Evolutionary conservation across 495 filamentous ascomycete genomes (phyloP), one percentile per base, ranked within the genome.

Genomic region (Ramalina peruviana): DNA sequence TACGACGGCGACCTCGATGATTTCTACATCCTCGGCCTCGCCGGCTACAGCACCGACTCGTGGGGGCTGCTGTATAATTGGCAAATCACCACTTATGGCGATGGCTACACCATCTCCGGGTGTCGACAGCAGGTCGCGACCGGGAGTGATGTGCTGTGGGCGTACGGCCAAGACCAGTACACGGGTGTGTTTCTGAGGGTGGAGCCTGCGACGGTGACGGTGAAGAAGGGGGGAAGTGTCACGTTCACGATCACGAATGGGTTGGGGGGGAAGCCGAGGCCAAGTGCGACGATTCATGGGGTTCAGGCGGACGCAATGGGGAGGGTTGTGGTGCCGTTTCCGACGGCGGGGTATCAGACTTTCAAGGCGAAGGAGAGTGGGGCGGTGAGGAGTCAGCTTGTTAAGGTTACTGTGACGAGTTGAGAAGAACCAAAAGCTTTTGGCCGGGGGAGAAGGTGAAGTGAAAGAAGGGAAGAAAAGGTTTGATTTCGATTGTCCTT

Each of bases 11-110:
- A 37, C 0, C 43, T 57, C 16, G 23, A 54, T 27, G 55, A 57
- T 17, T 55, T 33, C 47, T 37, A 25, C 19, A 51, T 57, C 37
- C 21, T 7, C 11, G 16, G 17, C 0, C 48, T 57, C 23, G 33
- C 23, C 0, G 19, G 25, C 0, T 20, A 25, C 23, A 6, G 23
- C 23, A 4, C 6, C 23, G 23, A 25, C 27, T 54, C 26, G 39
- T 57, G 48, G 55, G 52, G 52, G 4, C 7, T 43, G 7, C 15
- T 57, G 1, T 9, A 36, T 1, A 57, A 57, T 36, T 57, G 43
- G 6, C 36, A 54, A 5, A 5, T 54, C 37, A 25, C 23, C 23
- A 25, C 3, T 4, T n/a, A 15, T 3, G 9, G 13, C 1, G 17
- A 37, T 6, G 40, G 26, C 1, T 30, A 36, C 0, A 23, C 16